These are phyloP conservation scores for Wickerhamomyces rabaulensis DNA, from an alignment of 805 yeast species.

Conservation along the genomic window DNA sequence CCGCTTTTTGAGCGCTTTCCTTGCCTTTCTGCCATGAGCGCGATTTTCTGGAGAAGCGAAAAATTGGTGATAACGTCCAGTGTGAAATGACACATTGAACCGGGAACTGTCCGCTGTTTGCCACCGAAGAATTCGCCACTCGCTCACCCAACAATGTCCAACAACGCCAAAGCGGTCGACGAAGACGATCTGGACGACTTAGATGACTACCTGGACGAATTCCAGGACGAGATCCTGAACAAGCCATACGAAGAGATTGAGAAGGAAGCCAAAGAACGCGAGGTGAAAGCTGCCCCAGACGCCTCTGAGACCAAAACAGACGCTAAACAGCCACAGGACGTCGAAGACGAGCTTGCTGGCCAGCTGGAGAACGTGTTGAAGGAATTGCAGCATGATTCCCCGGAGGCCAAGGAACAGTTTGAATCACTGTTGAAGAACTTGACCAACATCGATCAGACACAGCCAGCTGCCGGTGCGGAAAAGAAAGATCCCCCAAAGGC, in stretches of 20 bases:
- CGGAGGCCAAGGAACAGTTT: constrained; percentile 46
- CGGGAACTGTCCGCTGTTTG: too few relatives aligned
- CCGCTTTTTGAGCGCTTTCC: too few relatives aligned
- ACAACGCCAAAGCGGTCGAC: neutral
- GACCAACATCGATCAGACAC: constrained; percentile 14
- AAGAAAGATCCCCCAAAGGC: constrained; percentile 8
- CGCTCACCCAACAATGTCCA: neutral
- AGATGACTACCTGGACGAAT: constrained; percentile 83
- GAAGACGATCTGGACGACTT: constrained; percentile 63
- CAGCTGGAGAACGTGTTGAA: constrained; percentile 24
- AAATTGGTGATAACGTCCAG: too few relatives aligned
- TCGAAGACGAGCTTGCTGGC: constrained; percentile 18
- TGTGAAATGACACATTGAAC: too few relatives aligned
- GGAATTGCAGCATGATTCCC: constrained; percentile 39
- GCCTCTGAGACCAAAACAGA: neutral
- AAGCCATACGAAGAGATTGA: constrained; percentile 30
- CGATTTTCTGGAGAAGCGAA: too few relatives aligned
- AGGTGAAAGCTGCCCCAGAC: constrained; percentile 10
- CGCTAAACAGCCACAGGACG: constrained; percentile 29
- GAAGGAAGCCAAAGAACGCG: constrained; percentile 7
- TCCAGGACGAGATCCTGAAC: constrained; percentile 63
- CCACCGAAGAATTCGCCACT: too few relatives aligned
- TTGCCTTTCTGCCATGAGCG: too few relatives aligned
- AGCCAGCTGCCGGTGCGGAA: neutral
- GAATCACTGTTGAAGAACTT: constrained; percentile 36